Conservation (phyloP, 2,329 filamentous ascomycete species). For the Pseudogymnoascus sp. region DNA sequence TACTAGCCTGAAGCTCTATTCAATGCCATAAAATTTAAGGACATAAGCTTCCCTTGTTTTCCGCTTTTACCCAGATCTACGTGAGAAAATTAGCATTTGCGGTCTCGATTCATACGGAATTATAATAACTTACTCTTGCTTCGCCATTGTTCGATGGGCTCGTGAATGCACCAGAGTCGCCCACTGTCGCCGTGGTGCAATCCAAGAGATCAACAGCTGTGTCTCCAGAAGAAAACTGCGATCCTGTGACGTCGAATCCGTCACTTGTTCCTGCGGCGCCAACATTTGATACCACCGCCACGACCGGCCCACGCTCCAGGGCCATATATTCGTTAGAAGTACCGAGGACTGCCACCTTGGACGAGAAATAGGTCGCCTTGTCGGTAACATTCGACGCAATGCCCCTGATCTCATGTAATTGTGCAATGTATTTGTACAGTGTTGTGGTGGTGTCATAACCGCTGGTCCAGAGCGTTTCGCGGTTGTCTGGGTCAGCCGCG, state of each 20-base stretch:
- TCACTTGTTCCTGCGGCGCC: neutral
- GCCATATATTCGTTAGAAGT: neutral
- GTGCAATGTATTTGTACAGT: conserved; percentile 33
- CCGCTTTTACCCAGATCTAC: neutral
- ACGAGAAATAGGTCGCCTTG: neutral
- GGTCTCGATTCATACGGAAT: neutral
- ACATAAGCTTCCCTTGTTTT: neutral
- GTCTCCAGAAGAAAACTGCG: neutral
- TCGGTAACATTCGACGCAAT: neutral
- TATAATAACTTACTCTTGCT: neutral
- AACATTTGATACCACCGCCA: neutral
- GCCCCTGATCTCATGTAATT: neutral
- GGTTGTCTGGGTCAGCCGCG: conserved; percentile 33
- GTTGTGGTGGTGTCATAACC: conserved; percentile 32
- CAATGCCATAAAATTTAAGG: neutral
- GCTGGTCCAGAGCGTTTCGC: conserved; percentile 38
- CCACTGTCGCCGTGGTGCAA: conserved; percentile 11
- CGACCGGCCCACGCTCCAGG: neutral
- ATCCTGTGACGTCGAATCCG: neutral
- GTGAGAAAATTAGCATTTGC: neutral
- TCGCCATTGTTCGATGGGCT: conserved; percentile 12
- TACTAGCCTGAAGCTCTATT: neutral
- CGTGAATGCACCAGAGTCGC: conserved; percentile 9
- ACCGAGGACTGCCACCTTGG: neutral
- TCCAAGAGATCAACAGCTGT: conserved; percentile 16